Percentiles rank a stretch among this genome's conserved stretches.
Conservation (phyloP, 2,329 filamentous ascomycete species). For the Albifimbria verrucaria region DNA sequence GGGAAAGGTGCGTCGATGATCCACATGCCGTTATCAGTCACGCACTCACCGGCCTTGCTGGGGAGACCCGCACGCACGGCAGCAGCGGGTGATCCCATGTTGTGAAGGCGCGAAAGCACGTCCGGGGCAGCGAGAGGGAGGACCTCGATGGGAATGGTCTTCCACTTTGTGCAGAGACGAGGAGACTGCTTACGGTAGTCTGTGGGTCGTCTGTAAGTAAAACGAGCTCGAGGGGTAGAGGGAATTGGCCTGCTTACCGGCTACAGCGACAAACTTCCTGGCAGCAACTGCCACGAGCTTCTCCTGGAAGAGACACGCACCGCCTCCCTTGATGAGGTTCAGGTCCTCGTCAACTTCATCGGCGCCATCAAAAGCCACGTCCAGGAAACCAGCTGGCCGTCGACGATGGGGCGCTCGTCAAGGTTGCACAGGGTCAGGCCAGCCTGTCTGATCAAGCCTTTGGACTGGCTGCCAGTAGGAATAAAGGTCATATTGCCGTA, state of each 20-base stretch:
- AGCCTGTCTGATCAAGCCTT: constrained; percentile 77
- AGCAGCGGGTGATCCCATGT: constrained; percentile 70
- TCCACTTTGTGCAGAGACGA: constrained; percentile 74
- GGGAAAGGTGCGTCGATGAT: constrained; percentile 91
- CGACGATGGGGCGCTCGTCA: constrained; percentile 61
- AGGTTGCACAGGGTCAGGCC: constrained; percentile 76
- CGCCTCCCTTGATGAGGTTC: constrained; percentile 97
- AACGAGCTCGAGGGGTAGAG: background rate
- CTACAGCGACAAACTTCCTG: constrained; percentile 83
- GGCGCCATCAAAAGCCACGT: constrained; percentile 93
- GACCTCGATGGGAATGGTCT: constrained; percentile 88
- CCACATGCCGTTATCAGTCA: constrained; percentile 59
- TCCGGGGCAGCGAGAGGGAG: constrained; percentile 77
- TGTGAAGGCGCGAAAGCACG: constrained; percentile 68
- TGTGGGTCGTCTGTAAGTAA: constrained; percentile 23
- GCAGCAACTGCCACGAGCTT: constrained; percentile 87
- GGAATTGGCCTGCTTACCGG: constrained; percentile 49
- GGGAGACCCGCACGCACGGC: constrained; percentile 68
- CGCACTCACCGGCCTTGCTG: constrained; percentile 76
- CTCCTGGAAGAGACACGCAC: constrained; percentile 96
- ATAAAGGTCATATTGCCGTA: constrained; percentile 74
- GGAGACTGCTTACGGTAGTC: constrained; percentile 88
- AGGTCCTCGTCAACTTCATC: constrained; percentile 94
- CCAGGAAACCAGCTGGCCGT: constrained; percentile 54
- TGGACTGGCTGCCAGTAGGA: constrained; percentile 88